These are phyloP conservation scores for Aspergillus pseudotamarii DNA, from an alignment of 2,329 filamentous ascomycete species.

Conservation along the genomic window DNA sequence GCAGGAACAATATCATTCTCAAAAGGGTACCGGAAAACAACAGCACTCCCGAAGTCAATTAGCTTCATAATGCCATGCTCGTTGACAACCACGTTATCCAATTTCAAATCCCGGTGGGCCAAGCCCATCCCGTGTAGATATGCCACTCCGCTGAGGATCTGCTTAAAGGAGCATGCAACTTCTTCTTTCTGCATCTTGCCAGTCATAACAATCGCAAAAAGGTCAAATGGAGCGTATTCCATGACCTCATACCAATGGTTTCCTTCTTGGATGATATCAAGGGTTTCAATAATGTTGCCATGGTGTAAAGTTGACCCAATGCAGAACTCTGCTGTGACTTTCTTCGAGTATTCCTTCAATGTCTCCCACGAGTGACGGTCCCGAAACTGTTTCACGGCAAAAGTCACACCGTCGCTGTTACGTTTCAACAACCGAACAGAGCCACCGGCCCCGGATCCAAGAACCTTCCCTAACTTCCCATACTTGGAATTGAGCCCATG, in stretches of 20 bases:
- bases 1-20: constrained; percentile 83
- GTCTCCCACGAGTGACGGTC: constrained; percentile 90
- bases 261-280: constrained; percentile 95
- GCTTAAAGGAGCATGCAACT: constrained; percentile 85
- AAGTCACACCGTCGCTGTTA: constrained; percentile 87
- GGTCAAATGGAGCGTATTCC: constrained; percentile 94
- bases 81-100: constrained; percentile 98
- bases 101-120: constrained; percentile 90
- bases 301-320: constrained; percentile 96
- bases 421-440: constrained; percentile 94
- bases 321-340: constrained; percentile 97
- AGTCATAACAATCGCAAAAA: constrained; percentile 99
- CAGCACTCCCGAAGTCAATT: constrained; percentile 97
- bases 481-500: constrained; percentile 90
- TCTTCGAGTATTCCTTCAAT: constrained; percentile 95
- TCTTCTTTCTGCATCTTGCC: constrained; percentile 94
- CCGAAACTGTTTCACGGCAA: constrained; percentile 96
- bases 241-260: constrained; percentile 97
- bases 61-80: constrained; percentile 98
- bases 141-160: constrained; percentile 91
- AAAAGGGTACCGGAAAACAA: constrained; percentile 96
- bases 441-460: constrained; percentile 91
- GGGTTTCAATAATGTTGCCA: constrained; percentile 96
- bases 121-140: constrained; percentile 95
- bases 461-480: constrained; percentile 90